A percentile compares a stretch with the other conserved stretches of the same genome.
phyloP scores from a whole-genome alignment of 179 eudicot species.

The Beta macrorhiza region DNA sequence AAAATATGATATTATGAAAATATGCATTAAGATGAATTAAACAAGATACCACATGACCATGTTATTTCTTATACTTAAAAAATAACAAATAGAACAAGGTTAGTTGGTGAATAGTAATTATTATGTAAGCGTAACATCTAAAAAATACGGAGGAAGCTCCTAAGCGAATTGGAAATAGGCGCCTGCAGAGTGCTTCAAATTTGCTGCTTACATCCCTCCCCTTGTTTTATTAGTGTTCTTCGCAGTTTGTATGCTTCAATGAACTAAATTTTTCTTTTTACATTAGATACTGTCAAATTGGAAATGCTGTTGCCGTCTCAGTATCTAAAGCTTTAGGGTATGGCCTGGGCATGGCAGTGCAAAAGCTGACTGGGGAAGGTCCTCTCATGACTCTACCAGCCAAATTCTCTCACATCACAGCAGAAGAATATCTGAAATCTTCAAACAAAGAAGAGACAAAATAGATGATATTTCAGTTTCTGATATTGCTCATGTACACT shows the following conservation, averaged over 20 bases:
- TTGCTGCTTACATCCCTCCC: too few species aligned
- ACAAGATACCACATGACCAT: too few species aligned
- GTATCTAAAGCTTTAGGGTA: conserved; percentile 55
- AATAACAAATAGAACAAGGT: too few species aligned
- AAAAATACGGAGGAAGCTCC: too few species aligned
- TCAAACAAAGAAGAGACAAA: not conserved
- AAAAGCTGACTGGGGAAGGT: conserved; percentile 35
- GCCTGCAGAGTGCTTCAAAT: too few species aligned
- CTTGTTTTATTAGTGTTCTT: not conserved
- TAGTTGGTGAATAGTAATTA: too few species aligned
- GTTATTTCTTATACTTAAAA: too few species aligned
- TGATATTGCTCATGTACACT: not conserved
- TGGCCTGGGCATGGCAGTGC: conserved; percentile 42
- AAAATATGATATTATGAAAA: too few species aligned
- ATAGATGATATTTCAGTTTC: not conserved
- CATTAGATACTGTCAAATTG: conserved; percentile 54
- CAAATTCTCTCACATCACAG: conserved; percentile 32
- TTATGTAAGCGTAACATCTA: too few species aligned
- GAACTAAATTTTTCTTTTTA: not conserved
- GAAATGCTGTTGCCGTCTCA: conserved; percentile 59
- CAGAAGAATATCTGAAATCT: conserved; percentile 12
- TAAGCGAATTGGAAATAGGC: too few species aligned
- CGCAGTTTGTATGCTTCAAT: not conserved
- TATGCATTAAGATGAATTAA: too few species aligned
- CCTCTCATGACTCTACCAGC: conserved; percentile 41